Base-by-base conservation (phyloP, 2,329 filamentous ascomycete genomes). In the Hypocreales sp. region DNA sequence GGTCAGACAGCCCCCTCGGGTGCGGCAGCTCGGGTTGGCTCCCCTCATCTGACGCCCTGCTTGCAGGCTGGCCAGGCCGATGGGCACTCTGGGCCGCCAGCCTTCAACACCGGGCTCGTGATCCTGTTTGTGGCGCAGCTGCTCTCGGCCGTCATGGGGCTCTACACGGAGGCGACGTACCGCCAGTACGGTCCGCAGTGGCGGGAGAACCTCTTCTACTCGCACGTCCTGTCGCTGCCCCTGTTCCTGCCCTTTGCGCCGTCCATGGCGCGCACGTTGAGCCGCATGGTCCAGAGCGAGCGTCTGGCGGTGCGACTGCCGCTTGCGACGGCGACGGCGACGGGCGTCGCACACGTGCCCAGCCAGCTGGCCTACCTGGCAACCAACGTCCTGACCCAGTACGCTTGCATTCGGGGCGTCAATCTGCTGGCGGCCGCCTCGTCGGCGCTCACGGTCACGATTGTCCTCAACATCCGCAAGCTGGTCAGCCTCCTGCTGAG, bases 151-250 rank as follows among this genome's bases (percentile, higher is more conserved):
- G 79, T 86, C 44, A 94, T 95, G 78, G 90, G 90, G 5, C 68
- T 94, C 17, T 95, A 93, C 49, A 87, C 87, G 0, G 86, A 98
- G 50, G 74, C 84, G 38, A 82, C 86, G 1, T 98, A 95, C 56
- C 68, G 68, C 32, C 68, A 67, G 31, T 84, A 93, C 50, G 84
- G 86, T 5, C 79, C 80, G 17, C 79, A 90, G 50, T 95, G 90
- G 83, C 79, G 78, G 40, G 90, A 95, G 51, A 93, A 93, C 38
- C 65, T 98, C 9, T 95, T 98, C 58, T 98, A 95, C 58, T 92
- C 81, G 2, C 74, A 79, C 38, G 49, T 82, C 7, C 61, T 87
- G 14, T 81, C 78, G 1, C 56, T 90, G 23, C 79, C 81, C 0
- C 61, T 90, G 14, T 90, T 87, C 45, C 42, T 79, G 3, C 79